These are phyloP conservation scores for Backusella australiensis DNA, from an alignment of 192 early-diverging fungal species.

Conservation along the genomic window DNA sequence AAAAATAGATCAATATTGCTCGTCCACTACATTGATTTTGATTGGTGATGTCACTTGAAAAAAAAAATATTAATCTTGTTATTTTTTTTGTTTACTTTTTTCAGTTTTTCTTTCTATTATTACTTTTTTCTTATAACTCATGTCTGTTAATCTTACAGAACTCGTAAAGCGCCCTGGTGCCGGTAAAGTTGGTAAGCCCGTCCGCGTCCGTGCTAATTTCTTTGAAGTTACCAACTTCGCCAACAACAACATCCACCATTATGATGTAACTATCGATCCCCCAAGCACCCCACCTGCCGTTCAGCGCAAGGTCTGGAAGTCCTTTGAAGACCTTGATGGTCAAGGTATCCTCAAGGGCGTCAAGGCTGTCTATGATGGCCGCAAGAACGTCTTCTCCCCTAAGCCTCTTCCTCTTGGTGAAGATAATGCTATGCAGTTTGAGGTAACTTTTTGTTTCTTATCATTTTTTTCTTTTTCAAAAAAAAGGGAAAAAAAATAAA, in stretches of 20 bases:
- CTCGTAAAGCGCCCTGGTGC: slow-evolving; percentile 42
- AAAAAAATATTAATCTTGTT: not conserved
- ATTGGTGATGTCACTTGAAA: not conserved
- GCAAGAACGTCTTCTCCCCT: slow-evolving; percentile 73
- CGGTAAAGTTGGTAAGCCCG: slow-evolving; percentile 44
- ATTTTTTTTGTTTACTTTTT: slow-evolving; percentile 16
- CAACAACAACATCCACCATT: slow-evolving; percentile 75
- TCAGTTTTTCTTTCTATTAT: slow-evolving; percentile 6
- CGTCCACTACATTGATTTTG: not conserved
- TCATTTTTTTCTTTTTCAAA: slow-evolving; percentile 25
- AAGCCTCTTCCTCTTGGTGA: slow-evolving; percentile 53
- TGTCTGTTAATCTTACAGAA: slow-evolving; percentile 38
- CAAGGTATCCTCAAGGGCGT: slow-evolving; percentile 56
- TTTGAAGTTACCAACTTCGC: slow-evolving; percentile 72
- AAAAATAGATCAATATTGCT: too few species aligned
- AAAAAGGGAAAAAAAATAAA: not conserved
- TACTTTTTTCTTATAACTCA: not conserved
- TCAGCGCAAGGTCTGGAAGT: slow-evolving; percentile 65
- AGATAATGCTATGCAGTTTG: slow-evolving; percentile 57
- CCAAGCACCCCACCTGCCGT: slow-evolving; percentile 61
- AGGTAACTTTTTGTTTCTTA: slow-evolving; percentile 60
- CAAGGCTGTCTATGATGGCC: slow-evolving; percentile 79
- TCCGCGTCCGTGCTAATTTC: slow-evolving; percentile 67
- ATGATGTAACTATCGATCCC: slow-evolving; percentile 78
- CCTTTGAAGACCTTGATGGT: slow-evolving; percentile 54